These are phyloP conservation scores for Platanthera guangdongensis DNA, from an alignment of 106 monocot species.

Conservation along the genomic window DNA sequence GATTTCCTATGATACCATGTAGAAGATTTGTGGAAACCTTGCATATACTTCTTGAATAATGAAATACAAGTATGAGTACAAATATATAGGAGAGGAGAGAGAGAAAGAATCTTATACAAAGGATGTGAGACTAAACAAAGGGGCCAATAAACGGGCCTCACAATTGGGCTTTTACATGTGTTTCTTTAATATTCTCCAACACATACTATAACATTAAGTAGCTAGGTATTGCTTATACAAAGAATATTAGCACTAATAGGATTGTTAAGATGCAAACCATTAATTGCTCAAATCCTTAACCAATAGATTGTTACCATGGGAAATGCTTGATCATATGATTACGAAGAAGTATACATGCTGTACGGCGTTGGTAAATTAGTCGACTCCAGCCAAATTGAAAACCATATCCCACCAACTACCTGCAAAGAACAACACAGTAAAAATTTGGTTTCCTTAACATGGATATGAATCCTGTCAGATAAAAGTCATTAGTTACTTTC, in stretches of 20 bases:
- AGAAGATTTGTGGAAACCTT: no score
- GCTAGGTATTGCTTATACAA: not conserved
- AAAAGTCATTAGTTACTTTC: not conserved
- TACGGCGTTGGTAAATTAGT: constrained; percentile 69
- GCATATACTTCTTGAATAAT: no score
- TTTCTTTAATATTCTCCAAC: no score
- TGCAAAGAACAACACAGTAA: constrained; percentile 21
- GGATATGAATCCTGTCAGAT: not conserved
- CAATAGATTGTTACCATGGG: constrained; percentile 18
- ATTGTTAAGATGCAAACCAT: not conserved
- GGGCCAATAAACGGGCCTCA: no score
- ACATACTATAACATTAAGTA: not conserved
- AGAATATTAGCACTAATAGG: not conserved
- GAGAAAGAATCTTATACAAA: no score
- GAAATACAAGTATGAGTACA: no score
- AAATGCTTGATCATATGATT: constrained; percentile 30
- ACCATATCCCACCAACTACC: constrained; percentile 53
- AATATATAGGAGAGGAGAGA: no score
- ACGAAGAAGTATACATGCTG: constrained; percentile 69
- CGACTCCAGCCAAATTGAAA: constrained; percentile 73
- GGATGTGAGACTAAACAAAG: no score
- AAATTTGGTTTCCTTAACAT: not conserved
- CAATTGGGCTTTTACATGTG: no score
- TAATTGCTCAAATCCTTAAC: not conserved
- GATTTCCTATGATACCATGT: no score